Conservation (phyloP, 2,329 filamentous ascomycete species). For the Immersiporthe knoxdaviesiana region DNA sequence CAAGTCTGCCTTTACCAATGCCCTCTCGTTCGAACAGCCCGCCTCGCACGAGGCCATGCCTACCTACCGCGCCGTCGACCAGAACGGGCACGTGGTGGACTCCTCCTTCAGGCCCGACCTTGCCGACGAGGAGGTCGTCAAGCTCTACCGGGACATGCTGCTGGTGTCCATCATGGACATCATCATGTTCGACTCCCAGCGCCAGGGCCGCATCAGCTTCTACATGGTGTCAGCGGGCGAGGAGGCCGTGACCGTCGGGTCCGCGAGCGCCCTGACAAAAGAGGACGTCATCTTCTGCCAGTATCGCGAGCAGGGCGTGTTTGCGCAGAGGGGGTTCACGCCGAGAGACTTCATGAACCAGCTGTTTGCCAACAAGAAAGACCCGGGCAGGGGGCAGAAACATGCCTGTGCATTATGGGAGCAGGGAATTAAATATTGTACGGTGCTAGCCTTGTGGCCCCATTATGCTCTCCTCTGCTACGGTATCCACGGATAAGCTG, state of each 20-base stretch:
- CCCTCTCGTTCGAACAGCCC: conserved; percentile 77
- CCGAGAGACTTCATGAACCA: conserved; percentile 94
- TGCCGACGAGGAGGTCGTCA: conserved; percentile 62
- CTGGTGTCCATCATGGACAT: conserved; percentile 85
- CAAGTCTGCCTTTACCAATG: conserved; percentile 87
- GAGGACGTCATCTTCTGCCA: conserved; percentile 92
- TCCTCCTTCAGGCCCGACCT: conserved; percentile 70
- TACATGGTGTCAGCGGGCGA: conserved; percentile 97
- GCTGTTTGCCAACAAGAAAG: conserved; percentile 83
- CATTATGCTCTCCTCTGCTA: conserved; percentile 1
- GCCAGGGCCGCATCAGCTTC: conserved; percentile 91
- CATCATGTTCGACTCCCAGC: conserved; percentile 97
- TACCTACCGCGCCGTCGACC: conserved; percentile 90
- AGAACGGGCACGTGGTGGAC: conserved; percentile 84
- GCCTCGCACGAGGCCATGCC: conserved; percentile 75
- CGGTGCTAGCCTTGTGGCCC: conserved; percentile 37
- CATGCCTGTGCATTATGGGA: conserved; percentile 98
- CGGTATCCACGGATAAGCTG: not conserved
- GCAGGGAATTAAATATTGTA: conserved; percentile 80
- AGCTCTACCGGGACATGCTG: conserved; percentile 68
- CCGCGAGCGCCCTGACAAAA: conserved; percentile 79
- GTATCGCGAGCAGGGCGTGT: conserved; percentile 91
- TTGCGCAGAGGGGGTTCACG: conserved; percentile 85
- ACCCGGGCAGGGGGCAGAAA: conserved; percentile 82
- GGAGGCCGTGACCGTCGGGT: conserved; percentile 91